Base-by-base conservation (phyloP, 2,329 filamentous ascomycete species). In the Monosporascus sp. region DNA sequence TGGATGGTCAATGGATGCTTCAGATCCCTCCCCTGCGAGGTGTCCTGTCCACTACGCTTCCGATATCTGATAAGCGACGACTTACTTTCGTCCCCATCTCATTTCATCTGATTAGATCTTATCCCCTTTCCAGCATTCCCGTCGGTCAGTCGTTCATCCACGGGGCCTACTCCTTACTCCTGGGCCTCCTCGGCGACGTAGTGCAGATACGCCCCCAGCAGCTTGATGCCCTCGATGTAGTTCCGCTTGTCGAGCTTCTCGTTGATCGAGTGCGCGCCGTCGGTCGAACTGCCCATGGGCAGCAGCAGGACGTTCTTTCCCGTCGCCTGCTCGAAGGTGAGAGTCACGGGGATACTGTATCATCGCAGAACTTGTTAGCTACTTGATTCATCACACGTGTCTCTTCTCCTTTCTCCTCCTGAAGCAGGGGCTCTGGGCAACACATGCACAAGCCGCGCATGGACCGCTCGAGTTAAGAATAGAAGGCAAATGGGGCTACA, bases 171-270 rank as follows among this genome's bases (percentile, higher is more conserved):
- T 14, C 31, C 31, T 55, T 57, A 66, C 25, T 35, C 20, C 55
- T 61, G 57, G 27, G 89, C 85, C 80, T 99, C 94, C 69, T 93
- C 90, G 2, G 92, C 91, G 60, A 96, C 91, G 64, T 97, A 97
- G 75, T 97, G 93, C 68, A 99, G 75, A 70, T 99, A 99, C 3
- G 93, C 89, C 47, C 94, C 94, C 53, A 99, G 75, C 58, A 99
- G 75, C 83, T 99, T 99, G 64, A 89, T 97, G 48, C 94, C 94
- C 78, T 99, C 91, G 66, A 99, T 96, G 72, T 99, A 99, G 75
- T 99, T 99, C 68, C 83, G 84, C 81, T 89, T 91, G 72, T 99
- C 94, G 53, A 99, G 79, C 81, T 96, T 97, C 83, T 97, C 94
- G 71, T 99, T 99, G 74, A 97, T 95, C 37, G 90, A 96, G 75